A percentile compares a stretch with the other conserved stretches of the same genome.
Conservation (phyloP, 208 protist genomes). For the Leishmania major region DNA sequence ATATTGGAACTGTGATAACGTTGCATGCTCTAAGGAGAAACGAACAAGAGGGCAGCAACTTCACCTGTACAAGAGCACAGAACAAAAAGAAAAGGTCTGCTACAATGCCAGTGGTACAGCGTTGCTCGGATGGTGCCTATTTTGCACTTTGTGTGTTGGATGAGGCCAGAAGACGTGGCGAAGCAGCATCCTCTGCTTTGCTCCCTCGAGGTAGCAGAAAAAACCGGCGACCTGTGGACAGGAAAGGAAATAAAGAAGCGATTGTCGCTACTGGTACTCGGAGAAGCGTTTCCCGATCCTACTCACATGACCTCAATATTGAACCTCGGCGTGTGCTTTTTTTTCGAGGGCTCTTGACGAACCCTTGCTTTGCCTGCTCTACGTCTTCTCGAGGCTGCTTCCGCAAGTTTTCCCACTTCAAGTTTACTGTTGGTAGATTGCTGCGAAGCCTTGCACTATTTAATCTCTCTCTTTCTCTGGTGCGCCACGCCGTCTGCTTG, state of each 20-base stretch:
- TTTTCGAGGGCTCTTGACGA: not conserved
- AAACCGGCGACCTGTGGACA: not conserved
- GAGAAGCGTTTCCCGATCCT: not conserved
- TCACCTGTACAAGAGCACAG: not conserved
- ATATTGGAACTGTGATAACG: not conserved
- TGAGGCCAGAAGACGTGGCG: not conserved
- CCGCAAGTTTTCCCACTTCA: not conserved
- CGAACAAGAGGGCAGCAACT: not conserved
- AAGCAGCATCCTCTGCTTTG: not conserved
- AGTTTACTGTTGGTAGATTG: not conserved
- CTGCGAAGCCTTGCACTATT: not conserved
- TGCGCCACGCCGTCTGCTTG: not conserved
- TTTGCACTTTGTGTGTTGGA: not conserved
- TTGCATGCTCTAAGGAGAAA: not conserved
- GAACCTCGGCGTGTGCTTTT: not conserved
- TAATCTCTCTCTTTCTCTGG: not conserved
- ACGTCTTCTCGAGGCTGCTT: not conserved
- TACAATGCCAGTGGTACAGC: not conserved
- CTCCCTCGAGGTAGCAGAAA: not conserved
- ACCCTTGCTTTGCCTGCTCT: not conserved
- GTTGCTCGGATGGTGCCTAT: not conserved
- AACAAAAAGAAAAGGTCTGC: not conserved
- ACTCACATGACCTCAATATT: constrained; percentile 3
- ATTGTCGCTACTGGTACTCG: not conserved
- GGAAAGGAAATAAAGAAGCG: not conserved